Base-by-base conservation (phyloP, 2,329 filamentous ascomycete genomes). In the Coniosporium tulheliwenetii region DNA sequence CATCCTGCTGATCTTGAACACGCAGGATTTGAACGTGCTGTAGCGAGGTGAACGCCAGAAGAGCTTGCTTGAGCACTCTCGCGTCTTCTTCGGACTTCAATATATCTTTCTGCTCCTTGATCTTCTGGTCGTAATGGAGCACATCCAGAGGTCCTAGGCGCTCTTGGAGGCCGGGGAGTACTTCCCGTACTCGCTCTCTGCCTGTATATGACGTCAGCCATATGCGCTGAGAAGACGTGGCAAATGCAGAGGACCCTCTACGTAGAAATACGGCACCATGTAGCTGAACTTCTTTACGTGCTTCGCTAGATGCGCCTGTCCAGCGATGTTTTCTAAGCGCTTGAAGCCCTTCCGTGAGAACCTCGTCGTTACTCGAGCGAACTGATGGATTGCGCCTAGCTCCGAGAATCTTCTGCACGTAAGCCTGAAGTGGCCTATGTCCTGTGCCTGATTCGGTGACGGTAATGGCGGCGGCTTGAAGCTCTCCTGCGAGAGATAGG, bases 21-120 rank as follows among this genome's bases (percentile, higher is more conserved):
- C 73, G 70, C 19, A 81, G 65, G 10, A 82, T 67, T 45, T 80
- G 75, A 39, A 81, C 67, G 50, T 80, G 71, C 49, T 79, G 73
- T 9, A 82, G 64, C 26, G 67, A 66, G 2, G 65, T 69, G 50
- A 81, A 81, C 1, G 70, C 68, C 30, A 61, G 58, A 45, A 78
- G 66, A 13, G 73, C 74, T 43, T 66, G 64, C 43, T 64, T 69
- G 30, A 79, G 57, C 13, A 73, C 62, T 10, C 56, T 52, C 33
- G 67, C 60, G 48, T 79, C 75, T 44, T 69, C 62, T 39, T 65
- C 56, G 2, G 62, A 63, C 32, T 61, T 55, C 40, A 77, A 57
- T 35, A 79, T 65, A 13, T 64, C 59, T 41, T 59, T 58, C 45
- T 74, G 70, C 46, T 73, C 69, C 29, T 59, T 60, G 30, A 64